Conservation (phyloP, 345 rosid genomes). For the Kernera saxatilis region DNA sequence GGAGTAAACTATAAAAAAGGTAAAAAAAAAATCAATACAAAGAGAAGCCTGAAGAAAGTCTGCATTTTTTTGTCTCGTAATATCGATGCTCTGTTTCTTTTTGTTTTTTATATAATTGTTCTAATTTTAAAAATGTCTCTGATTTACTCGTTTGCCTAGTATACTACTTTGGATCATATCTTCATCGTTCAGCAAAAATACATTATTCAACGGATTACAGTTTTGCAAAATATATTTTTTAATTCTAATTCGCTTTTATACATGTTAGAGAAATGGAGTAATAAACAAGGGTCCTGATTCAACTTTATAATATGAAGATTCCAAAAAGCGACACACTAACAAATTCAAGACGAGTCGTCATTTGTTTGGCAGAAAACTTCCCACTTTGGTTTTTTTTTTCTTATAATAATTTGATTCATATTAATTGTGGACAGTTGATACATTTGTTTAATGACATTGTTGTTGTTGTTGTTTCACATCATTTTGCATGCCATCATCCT, state of each 20-base stretch:
- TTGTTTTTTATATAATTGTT: neutral
- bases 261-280: neutral
- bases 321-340: neutral
- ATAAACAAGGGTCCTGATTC: neutral
- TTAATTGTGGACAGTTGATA: neutral
- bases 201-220: neutral
- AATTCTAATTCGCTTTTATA: neutral
- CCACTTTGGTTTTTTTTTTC: too few species aligned
- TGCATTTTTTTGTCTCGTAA: neutral
- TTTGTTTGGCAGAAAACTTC: neutral
- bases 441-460: conserved; percentile 9
- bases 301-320: neutral
- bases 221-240: neutral
- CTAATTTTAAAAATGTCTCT: neutral
- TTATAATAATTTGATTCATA: too few species aligned
- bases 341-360: neutral
- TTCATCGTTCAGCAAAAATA: neutral
- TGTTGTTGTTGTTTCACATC: conserved; percentile 19
- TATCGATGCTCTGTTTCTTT: neutral
- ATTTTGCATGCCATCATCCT: conserved; percentile 2
- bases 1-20: conserved; percentile 36
- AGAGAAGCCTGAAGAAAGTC: neutral
- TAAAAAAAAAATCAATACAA: neutral
- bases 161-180: neutral
- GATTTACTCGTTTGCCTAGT: neutral